Percentiles rank a stretch among this genome's conserved stretches.
These are phyloP conservation scores for Ascochyta rabiei DNA, from an alignment of 2,329 filamentous ascomycete species.

Conservation along the genomic window DNA sequence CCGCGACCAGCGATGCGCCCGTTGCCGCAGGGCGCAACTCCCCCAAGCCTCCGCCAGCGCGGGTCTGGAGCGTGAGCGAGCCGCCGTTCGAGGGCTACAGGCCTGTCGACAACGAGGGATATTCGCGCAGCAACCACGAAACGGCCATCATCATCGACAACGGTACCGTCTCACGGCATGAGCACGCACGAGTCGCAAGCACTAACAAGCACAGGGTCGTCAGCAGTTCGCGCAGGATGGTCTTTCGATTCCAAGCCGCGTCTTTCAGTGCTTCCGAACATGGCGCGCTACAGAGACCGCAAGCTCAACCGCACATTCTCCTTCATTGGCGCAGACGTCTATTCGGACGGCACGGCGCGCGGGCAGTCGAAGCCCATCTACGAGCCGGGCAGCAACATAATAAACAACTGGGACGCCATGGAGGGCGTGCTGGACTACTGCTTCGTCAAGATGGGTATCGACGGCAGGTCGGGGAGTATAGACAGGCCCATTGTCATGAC, in stretches of 20 bases:
- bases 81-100: slow-evolving; percentile 67
- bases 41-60: slow-evolving; percentile 60
- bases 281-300: slow-evolving; percentile 93
- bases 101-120: slow-evolving; percentile 69
- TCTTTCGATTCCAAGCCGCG: slow-evolving; percentile 87
- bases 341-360: slow-evolving; percentile 88
- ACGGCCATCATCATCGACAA: slow-evolving; percentile 97
- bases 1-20: slow-evolving; percentile 48
- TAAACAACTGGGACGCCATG: slow-evolving; percentile 98
- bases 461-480: slow-evolving; percentile 73
- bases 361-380: slow-evolving; percentile 91
- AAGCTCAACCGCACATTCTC: slow-evolving; percentile 91
- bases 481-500: slow-evolving; percentile 94
- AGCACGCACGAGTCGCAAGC: neutral
- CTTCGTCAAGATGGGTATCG: slow-evolving; percentile 91
- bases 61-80: slow-evolving; percentile 61
- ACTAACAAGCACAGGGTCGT: slow-evolving; percentile 69
- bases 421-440: slow-evolving; percentile 93
- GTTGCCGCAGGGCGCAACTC: slow-evolving; percentile 53
- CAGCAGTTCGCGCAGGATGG: slow-evolving; percentile 89
- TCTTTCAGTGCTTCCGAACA: slow-evolving; percentile 82
- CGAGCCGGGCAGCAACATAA: slow-evolving; percentile 85
- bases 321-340: slow-evolving; percentile 91
- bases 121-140: slow-evolving; percentile 64
- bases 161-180: slow-evolving; percentile 62